Conservation (phyloP, 1,284 basidiomycete genomes). For the Moesziomyces sp. region DNA sequence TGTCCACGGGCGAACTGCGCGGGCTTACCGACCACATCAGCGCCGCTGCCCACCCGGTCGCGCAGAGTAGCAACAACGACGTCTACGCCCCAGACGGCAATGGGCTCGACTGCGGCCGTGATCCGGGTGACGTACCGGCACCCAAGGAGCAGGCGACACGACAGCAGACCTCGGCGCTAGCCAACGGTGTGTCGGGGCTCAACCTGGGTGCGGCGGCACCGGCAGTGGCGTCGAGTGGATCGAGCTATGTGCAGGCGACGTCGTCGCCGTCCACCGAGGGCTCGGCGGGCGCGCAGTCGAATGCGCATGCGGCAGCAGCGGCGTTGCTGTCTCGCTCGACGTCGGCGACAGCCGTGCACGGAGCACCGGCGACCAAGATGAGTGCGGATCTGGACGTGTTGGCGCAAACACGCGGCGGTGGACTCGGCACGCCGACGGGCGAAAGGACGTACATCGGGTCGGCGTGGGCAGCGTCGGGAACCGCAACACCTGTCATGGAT, state of each 20-base stretch:
- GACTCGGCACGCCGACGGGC: conserved; percentile 60
- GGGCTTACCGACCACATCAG: conserved; percentile 14
- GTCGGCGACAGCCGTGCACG: conserved; percentile 7
- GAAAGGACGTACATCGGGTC: conserved; percentile 55
- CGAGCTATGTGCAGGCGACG: conserved; percentile 7
- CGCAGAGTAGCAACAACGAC: conserved; percentile 5
- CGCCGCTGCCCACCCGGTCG: conserved; percentile 23
- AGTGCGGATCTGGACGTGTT: conserved; percentile 18
- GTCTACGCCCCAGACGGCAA: conserved; percentile 44
- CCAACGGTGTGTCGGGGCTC: conserved; percentile 32
- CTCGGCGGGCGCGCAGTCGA: conserved; percentile 9
- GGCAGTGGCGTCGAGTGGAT: conserved; percentile 9
- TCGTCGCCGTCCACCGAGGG: conserved; percentile 9
- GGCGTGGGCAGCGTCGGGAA: conserved; percentile 35
- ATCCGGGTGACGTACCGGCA: conserved; percentile 38
- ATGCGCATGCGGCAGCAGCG: conserved; percentile 30
- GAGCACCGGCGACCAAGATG: conserved; percentile 9
- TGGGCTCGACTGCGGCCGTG: conserved; percentile 45
- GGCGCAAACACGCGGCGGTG: conserved; percentile 50
- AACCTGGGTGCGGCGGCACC: conserved; percentile 22
- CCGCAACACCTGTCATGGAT: conserved; percentile 61
- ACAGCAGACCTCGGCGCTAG: conserved; percentile 21
- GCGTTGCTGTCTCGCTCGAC: conserved; percentile 31
- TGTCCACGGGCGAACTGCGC: conserved; percentile 34
- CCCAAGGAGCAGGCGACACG: not conserved